phyloP scores from a whole-genome alignment of 768 basidiomycete species.

The Boletus insuetus region DNA sequence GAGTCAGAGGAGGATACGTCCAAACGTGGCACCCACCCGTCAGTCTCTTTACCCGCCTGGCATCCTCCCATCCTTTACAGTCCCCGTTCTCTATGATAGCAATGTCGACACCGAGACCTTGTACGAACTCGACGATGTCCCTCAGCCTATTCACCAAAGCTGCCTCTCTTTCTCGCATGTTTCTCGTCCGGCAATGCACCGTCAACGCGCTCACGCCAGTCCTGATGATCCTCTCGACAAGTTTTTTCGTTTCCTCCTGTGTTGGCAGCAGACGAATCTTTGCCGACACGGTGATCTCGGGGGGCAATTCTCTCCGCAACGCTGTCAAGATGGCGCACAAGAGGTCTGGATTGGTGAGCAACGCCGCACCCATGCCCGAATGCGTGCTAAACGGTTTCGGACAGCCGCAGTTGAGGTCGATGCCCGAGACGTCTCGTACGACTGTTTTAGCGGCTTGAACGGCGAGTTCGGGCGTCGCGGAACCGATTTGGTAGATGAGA shows the following conservation, averaged over 20 bases:
- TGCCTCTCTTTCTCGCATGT: conserved; percentile 80
- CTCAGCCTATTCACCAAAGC: conserved; percentile 76
- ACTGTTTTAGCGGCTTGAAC: conserved; percentile 89
- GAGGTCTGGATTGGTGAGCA: conserved; percentile 88
- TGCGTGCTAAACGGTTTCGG: conserved; percentile 95
- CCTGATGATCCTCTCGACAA: conserved; percentile 84
- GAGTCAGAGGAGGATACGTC: not conserved
- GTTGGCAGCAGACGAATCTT: conserved; percentile 89
- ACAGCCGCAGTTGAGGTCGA: conserved; percentile 98
- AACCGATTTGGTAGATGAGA: conserved; percentile 94
- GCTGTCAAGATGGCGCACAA: conserved; percentile 86
- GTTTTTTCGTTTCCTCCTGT: conserved; percentile 82
- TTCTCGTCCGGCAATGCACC: conserved; percentile 91
- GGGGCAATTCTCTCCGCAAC: conserved; percentile 67
- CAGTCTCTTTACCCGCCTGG: conserved; percentile 63
- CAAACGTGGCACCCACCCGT: conserved; percentile 54
- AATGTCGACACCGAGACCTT: conserved; percentile 68
- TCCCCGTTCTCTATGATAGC: conserved; percentile 95
- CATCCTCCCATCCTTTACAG: conserved; percentile 76
- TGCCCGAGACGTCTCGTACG: conserved; percentile 83
- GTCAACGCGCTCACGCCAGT: conserved; percentile 90
- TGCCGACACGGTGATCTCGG: conserved; percentile 83
- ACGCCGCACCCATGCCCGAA: conserved; percentile 94
- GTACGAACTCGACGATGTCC: conserved; percentile 86
- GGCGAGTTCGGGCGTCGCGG: conserved; percentile 84